A percentile compares a stretch with the other conserved stretches of the same genome.
Evolutionary conservation across 495 filamentous ascomycete genomes (phyloP).

Genomic region (Zalerion maritima): DNA sequence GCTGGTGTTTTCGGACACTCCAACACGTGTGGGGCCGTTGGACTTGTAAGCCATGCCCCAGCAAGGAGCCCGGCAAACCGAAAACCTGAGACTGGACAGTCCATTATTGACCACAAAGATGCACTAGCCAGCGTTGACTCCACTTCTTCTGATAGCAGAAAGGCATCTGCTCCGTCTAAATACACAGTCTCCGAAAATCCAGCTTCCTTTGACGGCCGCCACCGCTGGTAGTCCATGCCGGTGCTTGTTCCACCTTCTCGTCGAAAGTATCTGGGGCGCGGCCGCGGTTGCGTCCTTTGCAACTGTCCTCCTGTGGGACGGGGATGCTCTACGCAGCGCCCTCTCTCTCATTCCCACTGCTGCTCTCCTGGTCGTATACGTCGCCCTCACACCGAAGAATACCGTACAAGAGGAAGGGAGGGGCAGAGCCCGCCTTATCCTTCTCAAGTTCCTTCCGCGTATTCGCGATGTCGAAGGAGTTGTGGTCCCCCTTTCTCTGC

Average conservation of each 20-base stretch:
- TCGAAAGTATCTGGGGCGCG: neutral
- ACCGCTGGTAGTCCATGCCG: no score
- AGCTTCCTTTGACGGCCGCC: no score
- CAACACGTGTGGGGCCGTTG: no score
- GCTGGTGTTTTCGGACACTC: slow-evolving; percentile 4
- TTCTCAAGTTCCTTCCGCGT: slow-evolving; percentile 1
- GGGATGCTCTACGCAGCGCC: slow-evolving; percentile 6
- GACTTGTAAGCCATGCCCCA: no score
- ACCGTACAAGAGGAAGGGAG: no score
- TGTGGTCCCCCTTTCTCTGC: slow-evolving; percentile 6
- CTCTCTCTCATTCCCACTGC: slow-evolving; percentile 6
- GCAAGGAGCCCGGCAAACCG: slow-evolving; percentile 1
- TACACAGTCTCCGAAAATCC: neutral
- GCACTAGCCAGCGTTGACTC: slow-evolving; percentile 6
- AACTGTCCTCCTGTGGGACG: slow-evolving; percentile 3
- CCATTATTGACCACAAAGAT: neutral
- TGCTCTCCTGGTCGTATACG: slow-evolving; percentile 6
- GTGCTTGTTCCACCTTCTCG: slow-evolving; percentile 2
- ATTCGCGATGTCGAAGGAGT: slow-evolving; percentile 5
- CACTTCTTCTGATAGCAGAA: slow-evolving; percentile 6
- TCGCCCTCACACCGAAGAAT: slow-evolving; percentile 5
- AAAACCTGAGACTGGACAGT: neutral
- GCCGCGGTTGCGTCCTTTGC: slow-evolving; percentile 5
- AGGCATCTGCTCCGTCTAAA: slow-evolving; percentile 4
- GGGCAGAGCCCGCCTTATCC: neutral